Evolutionary conservation across 768 basidiomycete genomes (phyloP).

Genomic region (Coprinopsis marcescibilis): DNA sequence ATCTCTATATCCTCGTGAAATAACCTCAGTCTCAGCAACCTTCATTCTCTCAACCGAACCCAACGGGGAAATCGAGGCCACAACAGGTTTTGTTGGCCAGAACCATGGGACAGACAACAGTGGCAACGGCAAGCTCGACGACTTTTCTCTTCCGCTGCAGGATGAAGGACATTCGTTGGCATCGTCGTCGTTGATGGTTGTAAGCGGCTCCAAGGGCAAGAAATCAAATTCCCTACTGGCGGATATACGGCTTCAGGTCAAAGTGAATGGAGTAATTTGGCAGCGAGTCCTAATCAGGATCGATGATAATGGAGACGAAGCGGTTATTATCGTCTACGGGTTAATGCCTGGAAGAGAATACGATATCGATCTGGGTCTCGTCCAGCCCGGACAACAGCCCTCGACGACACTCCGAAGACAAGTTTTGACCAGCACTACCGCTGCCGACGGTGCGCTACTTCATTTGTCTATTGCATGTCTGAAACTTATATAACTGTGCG

Average conservation of each 20-base stretch:
- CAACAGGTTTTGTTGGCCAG: too few species aligned
- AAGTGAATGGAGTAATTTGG: slow-evolving; percentile 77
- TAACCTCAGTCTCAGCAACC: slow-evolving; percentile 81
- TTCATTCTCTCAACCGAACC: slow-evolving; percentile 60
- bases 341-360: slow-evolving; percentile 86
- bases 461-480: slow-evolving; percentile 5
- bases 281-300: slow-evolving; percentile 73
- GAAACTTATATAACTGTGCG: slow-evolving; percentile 9
- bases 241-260: slow-evolving; percentile 67
- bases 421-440: slow-evolving; percentile 67
- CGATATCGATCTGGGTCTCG: slow-evolving; percentile 79
- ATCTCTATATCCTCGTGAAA: slow-evolving; percentile 68
- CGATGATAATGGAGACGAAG: slow-evolving; percentile 79
- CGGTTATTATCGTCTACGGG: slow-evolving; percentile 86
- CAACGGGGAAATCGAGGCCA: slow-evolving; percentile 19
- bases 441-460: slow-evolving; percentile 39
- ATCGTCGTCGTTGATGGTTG: slow-evolving; percentile 3
- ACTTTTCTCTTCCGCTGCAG: neutral
- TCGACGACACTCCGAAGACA: slow-evolving; percentile 42
- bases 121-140: too few species aligned
- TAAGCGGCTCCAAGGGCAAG: slow-evolving; percentile 2
- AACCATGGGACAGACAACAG: too few species aligned
- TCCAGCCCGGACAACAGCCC: slow-evolving; percentile 42
- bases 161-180: slow-evolving; percentile 5
- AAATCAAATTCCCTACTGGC: slow-evolving; percentile 41